phyloP scores from a whole-genome alignment of 257 asterid species.

The Solanum medicagineum region DNA sequence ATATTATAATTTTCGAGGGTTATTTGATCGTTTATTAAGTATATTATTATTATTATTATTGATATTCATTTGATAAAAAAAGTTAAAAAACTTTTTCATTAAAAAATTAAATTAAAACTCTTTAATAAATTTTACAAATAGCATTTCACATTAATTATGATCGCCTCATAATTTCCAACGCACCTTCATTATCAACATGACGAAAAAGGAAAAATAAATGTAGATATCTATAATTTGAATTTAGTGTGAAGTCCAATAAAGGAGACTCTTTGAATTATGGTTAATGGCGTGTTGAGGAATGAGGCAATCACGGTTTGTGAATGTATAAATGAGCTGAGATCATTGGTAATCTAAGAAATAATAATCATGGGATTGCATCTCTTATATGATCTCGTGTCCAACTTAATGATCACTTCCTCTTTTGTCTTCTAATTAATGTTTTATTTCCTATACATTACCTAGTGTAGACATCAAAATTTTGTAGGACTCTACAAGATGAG shows the following conservation, averaged over 20 bases:
- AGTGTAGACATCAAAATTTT: too few species aligned
- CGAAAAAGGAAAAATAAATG: background rate
- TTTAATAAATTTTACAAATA: too few species aligned
- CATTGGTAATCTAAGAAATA: conserved; percentile 6
- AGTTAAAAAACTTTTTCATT: too few species aligned
- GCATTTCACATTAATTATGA: background rate
- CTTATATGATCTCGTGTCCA: background rate
- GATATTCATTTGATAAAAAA: too few species aligned
- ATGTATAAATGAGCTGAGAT: background rate
- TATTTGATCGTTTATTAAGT: too few species aligned
- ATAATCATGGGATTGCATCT: too few species aligned
- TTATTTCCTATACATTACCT: too few species aligned
- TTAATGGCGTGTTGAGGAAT: background rate
- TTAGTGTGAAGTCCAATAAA: background rate
- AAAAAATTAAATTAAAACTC: too few species aligned
- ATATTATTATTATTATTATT: too few species aligned
- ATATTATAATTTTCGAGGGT: too few species aligned
- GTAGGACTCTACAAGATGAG: too few species aligned
- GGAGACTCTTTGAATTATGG: background rate
- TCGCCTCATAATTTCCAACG: background rate
- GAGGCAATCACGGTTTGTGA: conserved; percentile 1
- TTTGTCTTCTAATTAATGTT: too few species aligned
- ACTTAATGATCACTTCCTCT: background rate
- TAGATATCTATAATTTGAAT: background rate
- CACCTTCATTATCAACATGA: background rate